Conservation (phyloP, 2,329 filamentous ascomycete genomes). For the Elsinoe australis region DNA sequence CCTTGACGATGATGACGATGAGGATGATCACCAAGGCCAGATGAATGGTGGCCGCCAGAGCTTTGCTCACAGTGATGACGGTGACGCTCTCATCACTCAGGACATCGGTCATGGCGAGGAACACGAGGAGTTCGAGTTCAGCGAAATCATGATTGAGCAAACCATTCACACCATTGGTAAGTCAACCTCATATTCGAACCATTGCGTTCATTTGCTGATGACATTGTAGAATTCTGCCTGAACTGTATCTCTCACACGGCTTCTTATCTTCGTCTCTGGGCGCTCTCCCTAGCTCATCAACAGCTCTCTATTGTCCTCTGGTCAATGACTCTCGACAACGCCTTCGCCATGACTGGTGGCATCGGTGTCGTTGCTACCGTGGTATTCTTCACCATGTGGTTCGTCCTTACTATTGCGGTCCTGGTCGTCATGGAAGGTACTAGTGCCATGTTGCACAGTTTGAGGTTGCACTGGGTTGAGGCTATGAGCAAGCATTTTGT, state of each 20-base stretch:
- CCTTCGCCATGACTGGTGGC: slow-evolving; percentile 59
- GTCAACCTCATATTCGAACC: no score
- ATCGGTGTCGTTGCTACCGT: slow-evolving; percentile 74
- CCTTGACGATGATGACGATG: slow-evolving; percentile 78
- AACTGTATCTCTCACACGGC: slow-evolving; percentile 99
- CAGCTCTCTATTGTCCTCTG: slow-evolving; percentile 94
- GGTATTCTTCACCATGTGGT: slow-evolving; percentile 80
- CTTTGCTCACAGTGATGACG: slow-evolving; percentile 64
- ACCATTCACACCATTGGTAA: slow-evolving; percentile 96
- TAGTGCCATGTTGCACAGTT: slow-evolving; percentile 86
- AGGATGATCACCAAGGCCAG: slow-evolving; percentile 44
- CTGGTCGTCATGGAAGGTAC: slow-evolving; percentile 94
- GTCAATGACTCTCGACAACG: slow-evolving; percentile 84
- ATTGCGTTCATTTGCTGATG: slow-evolving; percentile 20
- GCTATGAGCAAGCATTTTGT: slow-evolving; percentile 97
- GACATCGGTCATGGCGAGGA: slow-evolving; percentile 68
- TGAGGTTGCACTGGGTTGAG: slow-evolving; percentile 92
- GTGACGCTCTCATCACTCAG: slow-evolving; percentile 79
- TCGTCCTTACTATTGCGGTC: slow-evolving; percentile 70
- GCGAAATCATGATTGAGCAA: slow-evolving; percentile 97
- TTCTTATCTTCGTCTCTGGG: slow-evolving; percentile 97
- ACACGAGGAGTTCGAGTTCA: slow-evolving; percentile 95
- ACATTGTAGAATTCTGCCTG: slow-evolving; percentile 75
- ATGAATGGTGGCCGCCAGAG: slow-evolving; percentile 56
- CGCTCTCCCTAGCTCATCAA: slow-evolving; percentile 91